Conservation (phyloP, 2,329 filamentous ascomycete genomes). For the Malbranchea zuffiana region DNA sequence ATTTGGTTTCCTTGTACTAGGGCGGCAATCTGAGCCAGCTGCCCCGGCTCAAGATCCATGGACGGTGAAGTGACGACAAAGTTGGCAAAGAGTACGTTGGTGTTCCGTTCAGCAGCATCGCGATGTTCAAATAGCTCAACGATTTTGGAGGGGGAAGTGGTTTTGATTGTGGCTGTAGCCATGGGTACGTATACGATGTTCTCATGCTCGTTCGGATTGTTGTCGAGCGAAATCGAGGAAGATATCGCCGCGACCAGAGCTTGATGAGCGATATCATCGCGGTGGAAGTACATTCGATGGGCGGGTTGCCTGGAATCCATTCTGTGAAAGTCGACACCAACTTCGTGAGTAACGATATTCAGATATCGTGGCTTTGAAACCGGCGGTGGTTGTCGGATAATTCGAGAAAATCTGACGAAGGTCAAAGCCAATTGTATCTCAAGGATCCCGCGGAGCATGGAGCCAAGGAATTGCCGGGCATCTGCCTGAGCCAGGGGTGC, state of each 20-base stretch:
- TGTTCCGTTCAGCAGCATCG: slow-evolving; percentile 74
- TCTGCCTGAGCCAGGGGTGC: slow-evolving; percentile 78
- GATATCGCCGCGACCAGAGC: slow-evolving; percentile 85
- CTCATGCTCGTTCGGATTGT: slow-evolving; percentile 75
- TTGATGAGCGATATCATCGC: slow-evolving; percentile 87
- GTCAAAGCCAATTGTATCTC: slow-evolving; percentile 94
- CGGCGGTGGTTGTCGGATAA: slow-evolving; percentile 57
- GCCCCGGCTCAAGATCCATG: slow-evolving; percentile 80
- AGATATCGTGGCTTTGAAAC: slow-evolving; percentile 62
- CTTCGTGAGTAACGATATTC: slow-evolving; percentile 89
- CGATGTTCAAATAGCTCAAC: slow-evolving; percentile 63
- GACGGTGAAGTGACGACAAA: slow-evolving; percentile 93
- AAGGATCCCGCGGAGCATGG: slow-evolving; percentile 81
- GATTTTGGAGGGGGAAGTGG: slow-evolving; percentile 87
- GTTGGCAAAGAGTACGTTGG: slow-evolving; percentile 93
- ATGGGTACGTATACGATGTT: slow-evolving; percentile 89
- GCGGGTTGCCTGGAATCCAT: slow-evolving; percentile 86
- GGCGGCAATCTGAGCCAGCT: slow-evolving; percentile 73
- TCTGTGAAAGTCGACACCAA: slow-evolving; percentile 83
- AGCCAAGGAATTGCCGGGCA: slow-evolving; percentile 83
- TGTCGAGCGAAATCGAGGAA: slow-evolving; percentile 81
- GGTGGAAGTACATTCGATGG: slow-evolving; percentile 96
- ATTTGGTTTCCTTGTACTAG: slow-evolving; percentile 51
- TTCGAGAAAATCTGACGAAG: slow-evolving; percentile 77
- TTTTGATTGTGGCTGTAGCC: slow-evolving; percentile 90